Evolutionary conservation across 192 early-diverging fungal species (phyloP), one percentile per base, ranked within the genome.

Genomic region (Chytriomyces confervae): DNA sequence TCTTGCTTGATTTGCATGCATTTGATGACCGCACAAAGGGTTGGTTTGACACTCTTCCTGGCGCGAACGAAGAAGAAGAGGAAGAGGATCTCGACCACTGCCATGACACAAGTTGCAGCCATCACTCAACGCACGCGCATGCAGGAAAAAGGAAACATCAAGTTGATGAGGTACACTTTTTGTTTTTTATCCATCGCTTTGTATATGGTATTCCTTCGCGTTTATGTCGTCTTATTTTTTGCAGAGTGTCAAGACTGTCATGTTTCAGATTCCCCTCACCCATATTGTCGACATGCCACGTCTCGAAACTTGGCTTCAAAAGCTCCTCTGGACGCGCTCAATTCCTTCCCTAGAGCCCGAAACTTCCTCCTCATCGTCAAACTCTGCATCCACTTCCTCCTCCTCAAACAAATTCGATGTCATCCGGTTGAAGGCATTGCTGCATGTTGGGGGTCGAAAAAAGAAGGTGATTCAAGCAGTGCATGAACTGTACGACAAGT

Each of bases 231-330:
- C 29, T 36, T 36, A n/a, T n/a, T 36, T 36, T 36, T 36, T 36
- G 85, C 73, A 75, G 53, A 64, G 72, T 16, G 86, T 93, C 29
- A 78, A 82, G 61, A 93, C 92, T 18, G 84, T 93, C 29, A 85
- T 87, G 43, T 79, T 91, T 74, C 84, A 79, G 0, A 73, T 89
- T 2, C 87, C 88, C 0, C 77, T 77, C 6, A 72, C 76, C 6
- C 9, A 11, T 6, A 2, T 45, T 4, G 72, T 94, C 61, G 68
- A 77, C 24, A 85, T 87, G 62, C n/a, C 81, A 43, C 61, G 71
- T n/a, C 78, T 94, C 16, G 91, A 96, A 57, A 80, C 84, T 62
- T 96, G 95, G 95, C 80, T 96, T 5, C 95, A 93, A 75, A 77
- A 81, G 60, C 77, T 96, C 9, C 72, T 93, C 36, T 93, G 92